A percentile compares a stretch with the other conserved stretches of the same genome.
These are phyloP conservation scores for Thielaviopsis ethacetica DNA, from an alignment of 2,329 filamentous ascomycete genomes.

Conservation along the genomic window DNA sequence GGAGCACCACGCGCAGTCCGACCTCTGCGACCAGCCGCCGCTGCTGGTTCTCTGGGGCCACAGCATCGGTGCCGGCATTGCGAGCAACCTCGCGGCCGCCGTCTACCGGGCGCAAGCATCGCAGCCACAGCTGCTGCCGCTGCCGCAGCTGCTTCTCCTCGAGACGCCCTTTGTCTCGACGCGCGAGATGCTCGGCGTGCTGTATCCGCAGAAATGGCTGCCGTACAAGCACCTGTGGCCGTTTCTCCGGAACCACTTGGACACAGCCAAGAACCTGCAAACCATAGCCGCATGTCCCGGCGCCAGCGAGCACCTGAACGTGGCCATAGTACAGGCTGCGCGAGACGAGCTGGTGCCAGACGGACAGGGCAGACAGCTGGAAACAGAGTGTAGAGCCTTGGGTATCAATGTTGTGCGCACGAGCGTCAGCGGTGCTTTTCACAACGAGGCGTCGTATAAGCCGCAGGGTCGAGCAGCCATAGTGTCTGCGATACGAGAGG, in stretches of 20 bases:
- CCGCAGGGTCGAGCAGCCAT: conserved; percentile 25
- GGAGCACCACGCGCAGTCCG: conserved; percentile 21
- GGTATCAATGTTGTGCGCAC: conserved; percentile 28
- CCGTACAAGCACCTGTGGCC: conserved; percentile 62
- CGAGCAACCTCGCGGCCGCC: conserved; percentile 40
- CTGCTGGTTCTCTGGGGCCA: conserved; percentile 57
- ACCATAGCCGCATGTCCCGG: conserved; percentile 22
- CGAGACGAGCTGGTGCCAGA: conserved; percentile 42
- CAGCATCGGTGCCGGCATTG: conserved; percentile 58
- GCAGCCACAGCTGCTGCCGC: background rate
- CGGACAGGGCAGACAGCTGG: conserved; percentile 30
- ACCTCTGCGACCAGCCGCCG: conserved; percentile 16
- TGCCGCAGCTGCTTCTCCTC: conserved; percentile 38
- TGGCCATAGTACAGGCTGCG: conserved; percentile 38
- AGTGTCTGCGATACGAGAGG: conserved; percentile 12
- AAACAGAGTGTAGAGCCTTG: conserved; percentile 30
- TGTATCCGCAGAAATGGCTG: conserved; percentile 68
- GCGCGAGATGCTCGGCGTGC: conserved; percentile 48
- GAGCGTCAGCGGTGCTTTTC: conserved; percentile 32
- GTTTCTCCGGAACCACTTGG: conserved; percentile 50
- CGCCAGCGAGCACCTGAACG: conserved; percentile 17
- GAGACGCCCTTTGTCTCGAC: conserved; percentile 65
- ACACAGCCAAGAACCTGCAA: conserved; percentile 35
- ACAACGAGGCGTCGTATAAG: conserved; percentile 36
- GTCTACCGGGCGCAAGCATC: conserved; percentile 13